Evolutionary conservation across 495 filamentous ascomycete species (phyloP).

Genomic region (Xylaria palmicola): DNA sequence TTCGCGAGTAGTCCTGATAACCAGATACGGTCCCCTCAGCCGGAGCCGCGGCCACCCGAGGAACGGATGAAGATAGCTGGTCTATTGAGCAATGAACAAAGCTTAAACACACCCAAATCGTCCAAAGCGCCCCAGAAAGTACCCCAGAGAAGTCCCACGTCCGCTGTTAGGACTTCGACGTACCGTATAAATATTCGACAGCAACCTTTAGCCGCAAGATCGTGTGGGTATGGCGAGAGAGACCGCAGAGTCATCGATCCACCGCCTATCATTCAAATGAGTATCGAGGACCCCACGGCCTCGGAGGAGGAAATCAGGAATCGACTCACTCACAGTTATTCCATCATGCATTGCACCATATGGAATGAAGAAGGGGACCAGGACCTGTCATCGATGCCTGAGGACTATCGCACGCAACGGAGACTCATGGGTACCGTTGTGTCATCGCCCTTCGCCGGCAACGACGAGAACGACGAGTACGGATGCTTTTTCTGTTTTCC

Average conservation of each 20-base stretch:
- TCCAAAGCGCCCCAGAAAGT: constrained; percentile 28
- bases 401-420: constrained; percentile 60
- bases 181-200: constrained; percentile 72
- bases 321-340: constrained; percentile 70
- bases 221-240: constrained; percentile 91
- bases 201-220: constrained; percentile 84
- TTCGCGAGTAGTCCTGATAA: constrained; percentile 16
- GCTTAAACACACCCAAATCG: not conserved
- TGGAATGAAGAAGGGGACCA: constrained; percentile 61
- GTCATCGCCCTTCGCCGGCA: constrained; percentile 68
- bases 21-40: constrained; percentile 22
- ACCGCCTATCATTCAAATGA: constrained; percentile 88
- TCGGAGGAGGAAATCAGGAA: constrained; percentile 51
- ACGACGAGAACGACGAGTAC: constrained; percentile 62
- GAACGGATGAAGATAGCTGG: constrained; percentile 49
- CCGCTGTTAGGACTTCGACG: constrained; percentile 17
- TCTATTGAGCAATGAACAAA: constrained; percentile 37
- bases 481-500: constrained; percentile 94
- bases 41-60: constrained; percentile 28
- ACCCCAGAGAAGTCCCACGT: constrained; percentile 16
- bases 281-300: constrained; percentile 62
- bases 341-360: constrained; percentile 80
- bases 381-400: constrained; percentile 60
- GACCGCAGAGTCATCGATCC: constrained; percentile 94
- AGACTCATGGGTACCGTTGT: constrained; percentile 79